These are phyloP conservation scores for Lentinula edodes DNA, from an alignment of 768 basidiomycete genomes.

Conservation along the genomic window DNA sequence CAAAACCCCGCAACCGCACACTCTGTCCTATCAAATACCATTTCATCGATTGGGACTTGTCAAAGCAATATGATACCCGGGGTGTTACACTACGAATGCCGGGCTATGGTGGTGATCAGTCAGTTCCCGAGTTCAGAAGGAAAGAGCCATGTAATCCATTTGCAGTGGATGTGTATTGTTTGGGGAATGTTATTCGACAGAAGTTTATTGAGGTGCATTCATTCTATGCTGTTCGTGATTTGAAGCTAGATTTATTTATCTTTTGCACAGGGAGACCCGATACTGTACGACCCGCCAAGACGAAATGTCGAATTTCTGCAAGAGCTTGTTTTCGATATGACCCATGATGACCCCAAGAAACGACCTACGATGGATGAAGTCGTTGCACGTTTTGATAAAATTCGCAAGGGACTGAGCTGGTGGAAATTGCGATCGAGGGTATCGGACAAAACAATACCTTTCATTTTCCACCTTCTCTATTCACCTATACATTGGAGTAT, in stretches of 20 bases:
- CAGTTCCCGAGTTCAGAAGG: constrained; percentile 30
- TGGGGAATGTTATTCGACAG: constrained; percentile 31
- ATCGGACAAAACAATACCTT: not conserved
- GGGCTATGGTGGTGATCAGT: constrained; percentile 34
- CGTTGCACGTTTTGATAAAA: constrained; percentile 17
- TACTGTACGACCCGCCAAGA: not conserved
- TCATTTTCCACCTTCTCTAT: not conserved
- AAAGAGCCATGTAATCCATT: constrained; percentile 29
- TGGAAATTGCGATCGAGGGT: constrained; percentile 25
- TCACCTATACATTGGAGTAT: not conserved
- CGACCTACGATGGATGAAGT: constrained; percentile 28
- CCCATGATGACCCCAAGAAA: constrained; percentile 18
- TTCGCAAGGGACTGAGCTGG: constrained; percentile 13
- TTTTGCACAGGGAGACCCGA: not conserved
- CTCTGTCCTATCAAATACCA: constrained; percentile 23
- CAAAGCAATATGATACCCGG: constrained; percentile 19
- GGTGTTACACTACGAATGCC: constrained; percentile 21
- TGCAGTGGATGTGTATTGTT: constrained; percentile 36
- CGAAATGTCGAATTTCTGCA: constrained; percentile 22
- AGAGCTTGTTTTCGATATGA: constrained; percentile 29
- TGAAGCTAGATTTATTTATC: not conserved
- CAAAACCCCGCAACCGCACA: constrained; percentile 19
- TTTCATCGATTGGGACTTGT: constrained; percentile 22
- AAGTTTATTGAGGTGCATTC: constrained; percentile 4
- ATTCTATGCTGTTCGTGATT: not conserved